phyloP scores from a whole-genome alignment of 2,329 filamentous ascomycete genomes.

The Colletotrichum sidae region DNA sequence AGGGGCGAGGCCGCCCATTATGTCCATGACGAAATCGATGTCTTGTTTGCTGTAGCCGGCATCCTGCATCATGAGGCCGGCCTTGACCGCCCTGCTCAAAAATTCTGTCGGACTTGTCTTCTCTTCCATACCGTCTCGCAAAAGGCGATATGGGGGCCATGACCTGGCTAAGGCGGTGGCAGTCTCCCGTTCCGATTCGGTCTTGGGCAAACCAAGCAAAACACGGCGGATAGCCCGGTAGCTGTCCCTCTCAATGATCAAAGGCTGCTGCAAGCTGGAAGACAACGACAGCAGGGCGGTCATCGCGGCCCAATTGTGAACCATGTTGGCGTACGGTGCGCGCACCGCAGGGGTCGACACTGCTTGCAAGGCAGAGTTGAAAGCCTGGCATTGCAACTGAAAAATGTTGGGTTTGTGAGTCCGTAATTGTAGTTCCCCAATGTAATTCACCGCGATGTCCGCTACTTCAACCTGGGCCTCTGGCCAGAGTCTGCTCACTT shows the following conservation, averaged over 20 bases:
- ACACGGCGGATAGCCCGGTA: constrained; percentile 68
- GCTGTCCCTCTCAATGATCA: constrained; percentile 62
- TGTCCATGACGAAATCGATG: constrained; percentile 61
- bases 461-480: constrained; percentile 45
- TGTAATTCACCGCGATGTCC: constrained; percentile 45
- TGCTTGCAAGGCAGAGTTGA: constrained; percentile 49
- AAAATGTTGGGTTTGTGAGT: constrained; percentile 36
- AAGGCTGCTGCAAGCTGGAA: constrained; percentile 56
- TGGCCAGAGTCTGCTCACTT: constrained; percentile 42
- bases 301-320: constrained; percentile 69
- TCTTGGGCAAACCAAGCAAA: constrained; percentile 65
- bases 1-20: constrained; percentile 63
- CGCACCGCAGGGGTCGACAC: constrained; percentile 47
- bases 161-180: constrained; percentile 60
- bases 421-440: constrained; percentile 41
- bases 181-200: constrained; percentile 60
- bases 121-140: constrained; percentile 71
- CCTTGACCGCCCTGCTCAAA: constrained; percentile 64
- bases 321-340: constrained; percentile 51
- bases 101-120: constrained; percentile 62
- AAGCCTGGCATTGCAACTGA: constrained; percentile 45
- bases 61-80: constrained; percentile 65
- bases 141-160: constrained; percentile 71
- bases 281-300: constrained; percentile 65
- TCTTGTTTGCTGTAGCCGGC: constrained; percentile 63